Evolutionary conservation across 1,284 basidiomycete species (phyloP).

Genomic region (Vanrija pseudolonga): DNA sequence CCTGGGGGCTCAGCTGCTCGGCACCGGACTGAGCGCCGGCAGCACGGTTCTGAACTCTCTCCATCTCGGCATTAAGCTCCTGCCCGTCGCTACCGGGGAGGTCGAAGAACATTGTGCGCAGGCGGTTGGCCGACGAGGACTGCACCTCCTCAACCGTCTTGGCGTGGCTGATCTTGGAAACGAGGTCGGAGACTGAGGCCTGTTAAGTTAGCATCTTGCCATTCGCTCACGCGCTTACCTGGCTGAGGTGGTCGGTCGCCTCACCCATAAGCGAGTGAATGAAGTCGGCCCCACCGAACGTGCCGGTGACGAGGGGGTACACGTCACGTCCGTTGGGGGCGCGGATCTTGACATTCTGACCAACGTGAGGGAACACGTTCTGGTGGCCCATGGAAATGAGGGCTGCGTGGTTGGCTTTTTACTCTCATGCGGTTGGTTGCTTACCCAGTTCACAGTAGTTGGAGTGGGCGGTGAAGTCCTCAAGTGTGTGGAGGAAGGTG

Average conservation of each 20-base stretch:
- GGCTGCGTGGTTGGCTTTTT: slow-evolving; percentile 35
- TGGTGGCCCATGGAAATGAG: slow-evolving; percentile 69
- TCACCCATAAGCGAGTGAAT: slow-evolving; percentile 62
- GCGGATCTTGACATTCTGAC: slow-evolving; percentile 71
- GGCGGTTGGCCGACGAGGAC: slow-evolving; percentile 51
- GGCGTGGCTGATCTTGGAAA: slow-evolving; percentile 70
- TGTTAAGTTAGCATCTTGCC: slow-evolving; percentile 38
- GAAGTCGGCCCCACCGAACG: slow-evolving; percentile 85
- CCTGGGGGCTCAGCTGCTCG: slow-evolving; percentile 80
- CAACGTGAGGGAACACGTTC: slow-evolving; percentile 85
- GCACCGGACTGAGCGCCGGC: slow-evolving; percentile 59
- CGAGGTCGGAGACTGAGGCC: slow-evolving; percentile 84
- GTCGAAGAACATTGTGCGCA: slow-evolving; percentile 51
- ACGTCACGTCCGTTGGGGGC: slow-evolving; percentile 72
- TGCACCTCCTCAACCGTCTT: slow-evolving; percentile 48
- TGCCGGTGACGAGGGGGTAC: slow-evolving; percentile 80
- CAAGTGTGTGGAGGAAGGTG: slow-evolving; percentile 52
- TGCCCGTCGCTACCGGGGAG: slow-evolving; percentile 59
- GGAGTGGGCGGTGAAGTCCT: slow-evolving; percentile 72
- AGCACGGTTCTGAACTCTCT: slow-evolving; percentile 65
- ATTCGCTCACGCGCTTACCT: neutral
- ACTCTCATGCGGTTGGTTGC: neutral
- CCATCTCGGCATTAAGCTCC: slow-evolving; percentile 67
- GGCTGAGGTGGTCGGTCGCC: slow-evolving; percentile 50
- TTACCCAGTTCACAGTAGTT: slow-evolving; percentile 72